These are phyloP conservation scores for Cordyceps tenuipes DNA, from an alignment of 2,329 filamentous ascomycete species.

Conservation along the genomic window DNA sequence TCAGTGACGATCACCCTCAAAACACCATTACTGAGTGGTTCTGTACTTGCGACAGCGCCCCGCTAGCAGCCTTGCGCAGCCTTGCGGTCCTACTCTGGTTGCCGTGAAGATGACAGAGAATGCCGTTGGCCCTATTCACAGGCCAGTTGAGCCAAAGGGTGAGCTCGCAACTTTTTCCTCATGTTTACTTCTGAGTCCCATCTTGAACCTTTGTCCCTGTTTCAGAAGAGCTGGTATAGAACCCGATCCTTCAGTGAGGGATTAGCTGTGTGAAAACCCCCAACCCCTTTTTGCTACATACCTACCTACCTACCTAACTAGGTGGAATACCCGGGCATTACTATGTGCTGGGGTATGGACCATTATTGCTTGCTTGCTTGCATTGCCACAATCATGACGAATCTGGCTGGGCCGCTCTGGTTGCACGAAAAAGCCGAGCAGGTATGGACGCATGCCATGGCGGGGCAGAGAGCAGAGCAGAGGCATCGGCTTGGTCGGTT, in stretches of 20 bases:
- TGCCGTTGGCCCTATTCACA: background rate
- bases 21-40: background rate
- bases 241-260: too few species aligned
- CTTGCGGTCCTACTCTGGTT: background rate
- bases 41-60: background rate
- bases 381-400: background rate
- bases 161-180: background rate
- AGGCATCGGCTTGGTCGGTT: background rate
- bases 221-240: background rate
- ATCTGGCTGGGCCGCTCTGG: background rate
- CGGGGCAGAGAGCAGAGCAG: background rate
- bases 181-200: too few species aligned
- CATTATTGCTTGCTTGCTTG: background rate
- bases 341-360: background rate
- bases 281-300: too few species aligned
- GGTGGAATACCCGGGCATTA: background rate
- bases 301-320: background rate
- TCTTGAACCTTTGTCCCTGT: too few species aligned
- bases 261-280: too few species aligned
- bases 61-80: conserved; percentile 6
- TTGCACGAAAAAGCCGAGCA: background rate
- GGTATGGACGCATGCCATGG: background rate
- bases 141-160: background rate
- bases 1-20: background rate
- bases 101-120: background rate